phyloP scores from a whole-genome alignment of 352 stramenopile species.

The Phytophthora pseudosyringae region DNA sequence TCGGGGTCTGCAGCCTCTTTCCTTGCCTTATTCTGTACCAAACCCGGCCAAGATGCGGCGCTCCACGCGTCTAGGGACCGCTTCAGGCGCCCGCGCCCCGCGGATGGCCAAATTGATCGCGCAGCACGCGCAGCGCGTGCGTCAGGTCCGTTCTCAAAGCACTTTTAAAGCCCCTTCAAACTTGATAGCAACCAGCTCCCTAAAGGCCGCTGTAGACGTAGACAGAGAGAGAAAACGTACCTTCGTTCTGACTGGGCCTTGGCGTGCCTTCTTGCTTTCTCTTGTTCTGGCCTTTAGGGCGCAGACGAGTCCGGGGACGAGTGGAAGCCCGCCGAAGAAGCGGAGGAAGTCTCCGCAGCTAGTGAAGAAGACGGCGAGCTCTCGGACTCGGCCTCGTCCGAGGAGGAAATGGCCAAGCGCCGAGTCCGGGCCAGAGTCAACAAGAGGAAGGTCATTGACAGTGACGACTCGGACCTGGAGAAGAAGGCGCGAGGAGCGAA shows the following conservation, averaged over 20 bases:
- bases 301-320: slow-evolving; percentile 52
- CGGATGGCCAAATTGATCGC: slow-evolving; percentile 74
- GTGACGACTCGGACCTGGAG: slow-evolving; percentile 61
- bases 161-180: slow-evolving; percentile 3
- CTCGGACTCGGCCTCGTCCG: slow-evolving; percentile 40
- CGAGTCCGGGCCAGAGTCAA: slow-evolving; percentile 15
- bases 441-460: slow-evolving; percentile 64
- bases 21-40: slow-evolving; percentile 24
- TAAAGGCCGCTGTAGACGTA: slow-evolving; percentile 7
- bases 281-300: slow-evolving; percentile 29
- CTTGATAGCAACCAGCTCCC: slow-evolving; percentile 2
- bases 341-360: slow-evolving; percentile 38
- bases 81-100: slow-evolving; percentile 44
- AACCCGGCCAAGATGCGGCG: slow-evolving; percentile 51
- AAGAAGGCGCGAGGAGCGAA: slow-evolving; percentile 19
- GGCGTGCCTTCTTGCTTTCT: slow-evolving; percentile 10
- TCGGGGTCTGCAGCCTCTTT: slow-evolving; percentile 20
- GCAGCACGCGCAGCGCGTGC: slow-evolving; percentile 47
- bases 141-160: slow-evolving; percentile 35
- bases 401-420: slow-evolving; percentile 42
- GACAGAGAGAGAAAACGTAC: slow-evolving; percentile 4
- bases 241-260: slow-evolving; percentile 26
- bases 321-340: slow-evolving; percentile 47
- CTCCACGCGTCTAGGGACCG: slow-evolving; percentile 66
- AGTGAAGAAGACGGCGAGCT: slow-evolving; percentile 46